Evolutionary conservation across 192 early-diverging fungal genomes (phyloP).

Genomic region (Coemansia sp.): DNA sequence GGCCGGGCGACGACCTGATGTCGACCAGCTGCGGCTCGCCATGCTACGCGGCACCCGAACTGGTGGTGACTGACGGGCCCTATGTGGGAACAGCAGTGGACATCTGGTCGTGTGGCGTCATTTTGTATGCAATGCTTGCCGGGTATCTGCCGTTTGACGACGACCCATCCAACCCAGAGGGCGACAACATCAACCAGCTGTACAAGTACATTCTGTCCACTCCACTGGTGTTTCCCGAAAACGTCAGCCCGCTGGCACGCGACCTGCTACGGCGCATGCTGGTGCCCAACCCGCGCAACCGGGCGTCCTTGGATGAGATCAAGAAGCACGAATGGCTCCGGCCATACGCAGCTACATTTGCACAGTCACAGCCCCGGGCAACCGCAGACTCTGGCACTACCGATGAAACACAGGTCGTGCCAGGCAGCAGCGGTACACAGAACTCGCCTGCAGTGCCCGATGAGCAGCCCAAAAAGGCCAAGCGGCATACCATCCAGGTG

Average conservation of each 20-base stretch:
- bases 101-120: constrained; percentile 99
- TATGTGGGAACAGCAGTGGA: constrained; percentile 96
- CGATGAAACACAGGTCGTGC: constrained; percentile 16
- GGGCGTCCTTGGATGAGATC: constrained; percentile 71
- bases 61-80: constrained; percentile 93
- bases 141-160: constrained; percentile 90
- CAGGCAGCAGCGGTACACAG: constrained; percentile 13
- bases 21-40: constrained; percentile 96
- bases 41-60: constrained; percentile 98
- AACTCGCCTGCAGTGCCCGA: constrained; percentile 46
- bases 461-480: constrained; percentile 41
- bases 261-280: constrained; percentile 87
- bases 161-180: constrained; percentile 85
- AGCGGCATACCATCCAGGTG: constrained; percentile 62
- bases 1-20: constrained; percentile 76
- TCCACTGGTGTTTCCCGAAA: constrained; percentile 81
- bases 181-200: constrained; percentile 82
- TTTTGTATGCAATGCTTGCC: constrained; percentile 89
- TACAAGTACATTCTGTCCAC: constrained; percentile 84
- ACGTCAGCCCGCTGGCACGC: constrained; percentile 70
- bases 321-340: constrained; percentile 71
- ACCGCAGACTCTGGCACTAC: constrained; percentile 8
- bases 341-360: constrained; percentile 55
- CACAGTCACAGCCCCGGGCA: constrained; percentile 29
- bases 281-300: constrained; percentile 78